Evolutionary conservation across 2,329 filamentous ascomycete species (phyloP).

Genomic region (Macrophomina pseudophaseolina): DNA sequence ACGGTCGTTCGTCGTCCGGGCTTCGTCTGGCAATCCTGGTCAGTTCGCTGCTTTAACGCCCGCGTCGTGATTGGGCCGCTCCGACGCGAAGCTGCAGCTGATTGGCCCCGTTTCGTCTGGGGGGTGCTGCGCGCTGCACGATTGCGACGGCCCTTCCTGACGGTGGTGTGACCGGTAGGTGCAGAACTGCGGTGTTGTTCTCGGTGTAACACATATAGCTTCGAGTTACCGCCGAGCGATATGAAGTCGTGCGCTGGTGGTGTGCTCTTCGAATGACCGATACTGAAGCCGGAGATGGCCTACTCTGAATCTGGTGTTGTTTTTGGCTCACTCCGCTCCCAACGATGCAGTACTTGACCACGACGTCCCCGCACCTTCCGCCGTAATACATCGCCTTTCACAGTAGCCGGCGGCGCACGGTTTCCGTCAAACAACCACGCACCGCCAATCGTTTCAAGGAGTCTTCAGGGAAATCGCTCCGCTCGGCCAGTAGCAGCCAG

Average conservation of each 20-base stretch:
- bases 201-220: conserved; percentile 24
- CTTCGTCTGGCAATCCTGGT: conserved; percentile 7
- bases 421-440: conserved; percentile 2
- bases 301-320: background rate
- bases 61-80: background rate
- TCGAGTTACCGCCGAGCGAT: background rate
- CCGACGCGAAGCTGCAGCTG: background rate
- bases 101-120: conserved; percentile 1
- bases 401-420: background rate
- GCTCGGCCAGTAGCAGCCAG: conserved; percentile 1
- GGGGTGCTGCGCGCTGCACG: conserved; percentile 3
- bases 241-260: conserved; percentile 15
- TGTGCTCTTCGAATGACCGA: conserved; percentile 20
- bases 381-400: background rate
- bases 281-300: background rate
- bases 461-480: background rate
- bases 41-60: conserved; percentile 11
- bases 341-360: background rate
- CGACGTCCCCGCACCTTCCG: background rate
- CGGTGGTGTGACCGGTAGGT: conserved; percentile 19
- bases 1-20: background rate
- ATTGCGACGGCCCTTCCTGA: conserved; percentile 18
- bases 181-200: conserved; percentile 12
- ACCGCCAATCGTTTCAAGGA: background rate
- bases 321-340: background rate